Evolutionary conservation across 768 basidiomycete species (phyloP), one percentile per base, ranked within the genome.

Genomic region (Collybia nuda): DNA sequence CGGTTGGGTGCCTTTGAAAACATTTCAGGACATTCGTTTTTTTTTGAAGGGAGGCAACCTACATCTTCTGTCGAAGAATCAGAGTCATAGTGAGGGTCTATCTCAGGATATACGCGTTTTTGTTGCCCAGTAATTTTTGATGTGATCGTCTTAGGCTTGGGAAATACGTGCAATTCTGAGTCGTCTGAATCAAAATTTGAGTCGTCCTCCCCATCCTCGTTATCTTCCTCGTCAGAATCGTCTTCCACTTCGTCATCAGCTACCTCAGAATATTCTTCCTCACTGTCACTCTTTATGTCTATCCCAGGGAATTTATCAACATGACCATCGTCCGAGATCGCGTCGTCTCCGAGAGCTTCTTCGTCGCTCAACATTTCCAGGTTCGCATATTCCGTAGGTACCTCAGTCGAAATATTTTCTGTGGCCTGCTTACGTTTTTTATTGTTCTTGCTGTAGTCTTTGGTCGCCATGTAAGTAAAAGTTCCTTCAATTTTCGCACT

Each of bases 61-160:
- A 93, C 92, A 55, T 95, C 90, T 77, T 95, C 93, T 2, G 90
- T 94, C 4, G 90, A 92, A 5, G 90, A 92, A 67, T 95, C 93
- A 2, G 88, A 91, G 62, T 92, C 91, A 63, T 95, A 95, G 50
- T 89, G 85, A 8, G 93, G 88, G 56, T 92, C 91, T 62, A 94
- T 94, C 60, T 90, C 87, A 40, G 90, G 90, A 64, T 89, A 93
- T 35, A 92, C 83, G 52, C 77, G 79, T 75, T 91, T 93, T 50
- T 78, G 84, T 54, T 85, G 82, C n/a, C 90, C 88, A 51, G 93
- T 95, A 55, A 94, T 86, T 50, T 84, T 73, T 36, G 91, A 93
- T 47, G 85, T 75, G 32, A 92, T 68, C 22, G 78, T 83, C 67
- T 85, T 88, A 39, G 84, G 69, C 65, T 78, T 80, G 21, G 87